Evolutionary conservation across 805 yeast species (phyloP), one percentile per base, ranked within the genome.

Genomic region (Lipomyces sp.): DNA sequence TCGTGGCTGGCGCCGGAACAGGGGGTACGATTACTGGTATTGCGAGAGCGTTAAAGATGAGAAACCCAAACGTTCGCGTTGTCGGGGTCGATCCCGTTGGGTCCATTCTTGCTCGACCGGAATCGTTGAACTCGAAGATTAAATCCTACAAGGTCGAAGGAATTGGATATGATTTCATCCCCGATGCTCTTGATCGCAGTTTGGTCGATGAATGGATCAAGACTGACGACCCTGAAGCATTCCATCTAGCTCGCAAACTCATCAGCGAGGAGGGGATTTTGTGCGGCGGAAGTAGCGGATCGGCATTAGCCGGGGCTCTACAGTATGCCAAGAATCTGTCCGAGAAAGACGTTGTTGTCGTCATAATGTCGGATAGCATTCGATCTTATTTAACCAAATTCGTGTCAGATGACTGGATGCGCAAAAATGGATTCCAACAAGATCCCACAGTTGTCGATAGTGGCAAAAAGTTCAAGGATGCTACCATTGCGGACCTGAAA

Each of bases 1-100:
- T 91, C 56, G 89, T 91, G 63, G 96, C 96, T 50, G 97, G 97
- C 77, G 96, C 97, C 6, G 97, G 97, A 80, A 90, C 97, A 65
- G 97, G 97, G 79, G 97, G 97, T 80, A 90, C 97, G 62, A 88
- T 90, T 75, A 81, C 90, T 61, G 97, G 97, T 80, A 89, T 90
- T 72, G 86, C 95, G 64, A 83, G 82, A 72, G 91, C 87, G 73
- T 82, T 90, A 77, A 90, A 90, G 80, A 90, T 86, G 76, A 84
- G 88, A 77, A 84, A 89, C 77, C 79, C 86, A 33, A 79, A 85
- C 15, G 81, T 90, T 69, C 77, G 81, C 65, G 84, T 90, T 54
- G 83, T 88, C 60, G 97, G 89, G 72, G 96, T 96, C 54, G 97
- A 90, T 80, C 97, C 97, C 51, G 82, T 85, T 70, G 97, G 97